A percentile compares a stretch with the other conserved stretches of the same genome.
phyloP scores from a whole-genome alignment of 2,329 filamentous ascomycete genomes.

The Trichoderma brevicompactum region DNA sequence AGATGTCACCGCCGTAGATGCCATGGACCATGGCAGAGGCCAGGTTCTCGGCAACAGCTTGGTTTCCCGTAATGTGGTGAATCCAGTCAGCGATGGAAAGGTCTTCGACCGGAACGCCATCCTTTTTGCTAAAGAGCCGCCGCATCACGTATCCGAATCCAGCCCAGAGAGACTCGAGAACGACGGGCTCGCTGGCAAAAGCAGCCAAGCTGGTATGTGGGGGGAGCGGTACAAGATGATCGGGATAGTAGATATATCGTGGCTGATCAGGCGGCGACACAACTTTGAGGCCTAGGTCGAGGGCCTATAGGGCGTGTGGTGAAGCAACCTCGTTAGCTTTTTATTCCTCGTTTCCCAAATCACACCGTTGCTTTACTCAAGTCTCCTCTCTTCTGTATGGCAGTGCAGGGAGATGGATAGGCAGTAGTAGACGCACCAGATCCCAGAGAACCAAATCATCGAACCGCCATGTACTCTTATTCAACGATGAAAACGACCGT shows the following conservation, averaged over 20 bases:
- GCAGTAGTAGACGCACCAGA: slow-evolving; percentile 68
- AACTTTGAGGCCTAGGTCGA: slow-evolving; percentile 49
- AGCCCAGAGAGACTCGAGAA: slow-evolving; percentile 39
- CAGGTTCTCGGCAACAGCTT: slow-evolving; percentile 67
- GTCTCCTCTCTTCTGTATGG: background rate
- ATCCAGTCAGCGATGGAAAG: slow-evolving; percentile 46
- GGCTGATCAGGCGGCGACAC: slow-evolving; percentile 51
- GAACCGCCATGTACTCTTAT: slow-evolving; percentile 47
- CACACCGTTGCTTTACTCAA: background rate
- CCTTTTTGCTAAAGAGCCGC: slow-evolving; percentile 30
- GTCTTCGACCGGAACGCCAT: slow-evolving; percentile 37
- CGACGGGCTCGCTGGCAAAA: slow-evolving; percentile 41
- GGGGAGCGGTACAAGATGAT: slow-evolving; percentile 58
- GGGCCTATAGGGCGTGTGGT: slow-evolving; percentile 34
- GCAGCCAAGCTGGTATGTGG: slow-evolving; percentile 37
- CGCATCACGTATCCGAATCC: slow-evolving; percentile 37
- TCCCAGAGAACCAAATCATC: slow-evolving; percentile 71
- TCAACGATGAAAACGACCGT: slow-evolving; percentile 68
- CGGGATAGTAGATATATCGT: slow-evolving; percentile 87
- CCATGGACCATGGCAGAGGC: slow-evolving; percentile 80
- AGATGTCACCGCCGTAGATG: slow-evolving; percentile 89
- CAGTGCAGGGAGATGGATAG: background rate
- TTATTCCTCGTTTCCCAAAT: background rate
- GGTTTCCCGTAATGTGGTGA: slow-evolving; percentile 38
- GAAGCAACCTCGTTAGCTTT: background rate